phyloP scores from a whole-genome alignment of 305 asterid species.

The Nicotiana rustica region DNA sequence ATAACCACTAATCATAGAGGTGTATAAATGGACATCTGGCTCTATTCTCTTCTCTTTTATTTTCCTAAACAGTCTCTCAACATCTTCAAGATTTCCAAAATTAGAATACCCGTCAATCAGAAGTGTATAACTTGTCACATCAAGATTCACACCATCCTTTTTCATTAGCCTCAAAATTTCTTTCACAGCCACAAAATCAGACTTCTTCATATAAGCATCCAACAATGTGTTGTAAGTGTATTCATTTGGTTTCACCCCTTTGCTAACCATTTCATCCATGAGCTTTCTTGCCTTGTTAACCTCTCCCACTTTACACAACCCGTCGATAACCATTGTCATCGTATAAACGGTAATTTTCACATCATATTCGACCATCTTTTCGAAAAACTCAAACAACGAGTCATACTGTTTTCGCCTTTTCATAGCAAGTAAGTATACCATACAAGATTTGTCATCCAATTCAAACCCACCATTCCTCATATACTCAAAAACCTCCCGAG shows the following conservation, averaged over 20 bases:
- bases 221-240: constrained; percentile 71
- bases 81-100: constrained; percentile 51
- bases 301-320: constrained; percentile 64
- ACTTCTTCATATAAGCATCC: constrained; percentile 60
- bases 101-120: constrained; percentile 53
- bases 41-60: constrained; percentile 57
- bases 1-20: constrained; percentile 61
- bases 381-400: constrained; percentile 54
- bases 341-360: constrained; percentile 72
- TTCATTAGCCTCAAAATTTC: constrained; percentile 61
- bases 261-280: constrained; percentile 56
- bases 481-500: constrained; percentile 68
- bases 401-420: constrained; percentile 57
- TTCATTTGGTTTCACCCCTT: constrained; percentile 66
- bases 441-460: constrained; percentile 80
- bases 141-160: constrained; percentile 59
- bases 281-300: constrained; percentile 57
- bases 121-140: constrained; percentile 69
- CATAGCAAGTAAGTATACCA: constrained; percentile 70
- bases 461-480: constrained; percentile 57
- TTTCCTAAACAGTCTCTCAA: constrained; percentile 67
- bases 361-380: constrained; percentile 65
- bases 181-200: constrained; percentile 56
- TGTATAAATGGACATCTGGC: constrained; percentile 65
- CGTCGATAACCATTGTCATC: constrained; percentile 68